Evolutionary conservation across 2,329 filamentous ascomycete genomes (phyloP).

Genomic region (Xylaria sp.): DNA sequence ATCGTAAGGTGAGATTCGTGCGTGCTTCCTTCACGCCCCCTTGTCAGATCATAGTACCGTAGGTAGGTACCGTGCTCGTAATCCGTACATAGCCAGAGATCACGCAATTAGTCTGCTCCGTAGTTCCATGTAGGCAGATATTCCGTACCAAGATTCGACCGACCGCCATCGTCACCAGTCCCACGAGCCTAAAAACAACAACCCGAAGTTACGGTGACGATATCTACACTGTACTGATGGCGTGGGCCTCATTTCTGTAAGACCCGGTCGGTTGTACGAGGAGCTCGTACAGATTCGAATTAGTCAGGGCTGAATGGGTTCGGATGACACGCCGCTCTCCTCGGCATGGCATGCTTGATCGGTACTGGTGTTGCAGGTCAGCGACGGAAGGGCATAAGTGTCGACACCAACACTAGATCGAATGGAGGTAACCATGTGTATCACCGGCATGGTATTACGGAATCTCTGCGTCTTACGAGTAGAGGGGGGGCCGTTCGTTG

Average conservation of each 20-base stretch:
- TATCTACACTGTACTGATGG: neutral
- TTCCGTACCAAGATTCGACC: neutral
- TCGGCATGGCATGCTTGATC: constrained; percentile 16
- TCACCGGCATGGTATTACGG: neutral
- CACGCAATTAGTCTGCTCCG: constrained; percentile 3
- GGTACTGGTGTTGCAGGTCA: neutral
- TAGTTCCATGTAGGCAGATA: neutral
- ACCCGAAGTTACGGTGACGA: neutral
- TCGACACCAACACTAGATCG: neutral
- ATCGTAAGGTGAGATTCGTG: neutral
- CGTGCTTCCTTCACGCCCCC: constrained; percentile 4
- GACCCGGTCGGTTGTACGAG: too few species aligned
- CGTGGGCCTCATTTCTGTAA: neutral
- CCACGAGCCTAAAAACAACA: neutral
- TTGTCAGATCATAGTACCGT: constrained; percentile 8
- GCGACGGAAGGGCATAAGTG: neutral
- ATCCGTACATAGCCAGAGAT: constrained; percentile 3
- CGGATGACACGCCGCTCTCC: constrained; percentile 8
- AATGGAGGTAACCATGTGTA: neutral
- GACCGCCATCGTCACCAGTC: neutral
- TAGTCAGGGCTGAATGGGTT: constrained; percentile 13
- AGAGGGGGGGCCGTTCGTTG: neutral
- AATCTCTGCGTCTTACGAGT: neutral
- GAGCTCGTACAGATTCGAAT: neutral
- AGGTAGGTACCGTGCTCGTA: neutral